Conservation (phyloP, 345 rosid genomes). For the Melastoma malabathricum region DNA sequence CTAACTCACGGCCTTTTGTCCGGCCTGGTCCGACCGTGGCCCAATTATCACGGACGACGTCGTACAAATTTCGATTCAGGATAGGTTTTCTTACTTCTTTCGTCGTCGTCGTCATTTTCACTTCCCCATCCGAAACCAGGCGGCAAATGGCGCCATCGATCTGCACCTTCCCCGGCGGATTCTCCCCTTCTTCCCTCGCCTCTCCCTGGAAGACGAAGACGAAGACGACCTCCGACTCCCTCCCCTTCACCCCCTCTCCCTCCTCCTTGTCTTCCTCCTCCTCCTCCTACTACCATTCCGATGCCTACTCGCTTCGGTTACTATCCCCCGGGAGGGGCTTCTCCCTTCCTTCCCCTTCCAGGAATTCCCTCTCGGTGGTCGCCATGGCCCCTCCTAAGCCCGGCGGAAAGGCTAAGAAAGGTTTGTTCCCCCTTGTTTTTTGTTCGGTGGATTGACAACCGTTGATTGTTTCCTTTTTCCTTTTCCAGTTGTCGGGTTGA, state of each 20-base stretch:
- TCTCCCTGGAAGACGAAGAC: background rate
- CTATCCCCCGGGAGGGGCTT: constrained; percentile 25
- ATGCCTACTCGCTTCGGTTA: constrained; percentile 32
- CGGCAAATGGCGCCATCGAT: constrained; percentile 57
- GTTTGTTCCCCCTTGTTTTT: constrained; percentile 12
- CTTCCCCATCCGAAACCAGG: constrained; percentile 5
- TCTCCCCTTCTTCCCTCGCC: constrained; percentile 15
- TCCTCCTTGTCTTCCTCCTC: constrained; percentile 24
- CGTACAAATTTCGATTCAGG: too few species aligned
- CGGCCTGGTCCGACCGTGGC: too few species aligned
- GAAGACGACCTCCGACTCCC: too few species aligned
- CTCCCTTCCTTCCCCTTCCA: constrained; percentile 35
- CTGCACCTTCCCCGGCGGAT: constrained; percentile 18
- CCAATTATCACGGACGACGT: too few species aligned
- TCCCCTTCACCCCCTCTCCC: constrained; percentile 14
- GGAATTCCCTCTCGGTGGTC: constrained; percentile 49
- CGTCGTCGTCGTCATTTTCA: background rate
- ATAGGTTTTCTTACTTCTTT: constrained; percentile 3
- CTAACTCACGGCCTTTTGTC: too few species aligned
- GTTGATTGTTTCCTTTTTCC: too few species aligned
- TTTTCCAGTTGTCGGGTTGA: constrained; percentile 48
- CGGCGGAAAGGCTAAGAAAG: constrained; percentile 78
- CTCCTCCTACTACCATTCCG: constrained; percentile 26
- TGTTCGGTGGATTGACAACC: background rate
- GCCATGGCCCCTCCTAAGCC: constrained; percentile 99